A percentile compares a stretch with the other conserved stretches of the same genome.
Evolutionary conservation across 441 rosid species (phyloP).

Genomic region (Francoa sonchifolia): DNA sequence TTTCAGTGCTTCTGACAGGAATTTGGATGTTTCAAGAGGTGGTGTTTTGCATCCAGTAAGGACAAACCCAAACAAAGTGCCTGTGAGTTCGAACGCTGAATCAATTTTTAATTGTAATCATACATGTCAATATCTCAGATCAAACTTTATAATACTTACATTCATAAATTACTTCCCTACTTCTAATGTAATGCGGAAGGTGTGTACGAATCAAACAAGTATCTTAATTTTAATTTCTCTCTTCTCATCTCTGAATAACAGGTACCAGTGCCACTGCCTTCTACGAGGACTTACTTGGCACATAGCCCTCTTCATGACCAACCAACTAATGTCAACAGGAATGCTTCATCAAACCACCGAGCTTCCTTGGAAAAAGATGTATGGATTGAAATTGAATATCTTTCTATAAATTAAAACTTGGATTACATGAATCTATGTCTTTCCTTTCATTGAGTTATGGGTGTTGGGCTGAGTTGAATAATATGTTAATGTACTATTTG

Average conservation of each 20-base stretch:
- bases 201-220: too few species aligned
- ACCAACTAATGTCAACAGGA: slow-evolving; percentile 14
- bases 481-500: slow-evolving; percentile 8
- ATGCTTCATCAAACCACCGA: slow-evolving; percentile 29
- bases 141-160: background rate
- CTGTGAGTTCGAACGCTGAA: slow-evolving; percentile 17
- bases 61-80: slow-evolving; percentile 21
- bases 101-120: background rate
- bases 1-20: slow-evolving; percentile 45
- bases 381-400: slow-evolving; percentile 12
- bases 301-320: slow-evolving; percentile 34
- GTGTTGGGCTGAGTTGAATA: background rate
- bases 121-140: background rate
- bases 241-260: slow-evolving; percentile 1
- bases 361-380: slow-evolving; percentile 75
- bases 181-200: too few species aligned
- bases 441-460: background rate
- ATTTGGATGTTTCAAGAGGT: slow-evolving; percentile 18
- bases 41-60: slow-evolving; percentile 16
- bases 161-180: background rate
- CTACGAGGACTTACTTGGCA: slow-evolving; percentile 21
- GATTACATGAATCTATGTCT: background rate
- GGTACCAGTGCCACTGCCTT: slow-evolving; percentile 35
- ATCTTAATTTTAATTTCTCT: background rate
- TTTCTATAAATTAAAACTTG: too few species aligned